These are phyloP conservation scores for Cyberlindnera japonica DNA, from an alignment of 805 yeast genomes.

Conservation along the genomic window DNA sequence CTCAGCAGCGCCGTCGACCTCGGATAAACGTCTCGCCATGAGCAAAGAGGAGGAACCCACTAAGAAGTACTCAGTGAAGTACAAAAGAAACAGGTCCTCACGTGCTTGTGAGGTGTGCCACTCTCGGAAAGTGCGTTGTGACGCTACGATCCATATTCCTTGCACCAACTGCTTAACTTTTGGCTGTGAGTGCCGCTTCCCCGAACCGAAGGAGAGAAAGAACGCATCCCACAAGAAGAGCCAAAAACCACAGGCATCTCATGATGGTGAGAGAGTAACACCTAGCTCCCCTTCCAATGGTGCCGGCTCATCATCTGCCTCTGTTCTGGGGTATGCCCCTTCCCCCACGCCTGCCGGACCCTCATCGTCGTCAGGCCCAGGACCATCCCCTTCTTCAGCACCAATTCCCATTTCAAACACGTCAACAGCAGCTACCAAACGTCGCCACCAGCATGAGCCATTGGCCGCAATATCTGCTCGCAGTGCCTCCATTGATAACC, in stretches of 20 bases:
- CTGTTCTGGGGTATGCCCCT: too few species aligned
- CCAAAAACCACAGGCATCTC: not conserved
- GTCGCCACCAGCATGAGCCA: slow-evolving; percentile 31
- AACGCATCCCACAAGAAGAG: slow-evolving; percentile 28
- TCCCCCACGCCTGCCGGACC: not conserved
- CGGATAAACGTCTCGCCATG: too few species aligned
- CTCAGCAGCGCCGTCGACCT: too few species aligned
- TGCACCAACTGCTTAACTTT: slow-evolving; percentile 71
- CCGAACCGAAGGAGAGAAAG: slow-evolving; percentile 50
- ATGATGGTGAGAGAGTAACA: too few species aligned
- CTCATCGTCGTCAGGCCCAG: not conserved
- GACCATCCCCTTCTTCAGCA: not conserved
- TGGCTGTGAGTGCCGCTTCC: slow-evolving; percentile 67
- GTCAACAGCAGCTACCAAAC: slow-evolving; percentile 12
- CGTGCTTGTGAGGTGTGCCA: slow-evolving; percentile 79
- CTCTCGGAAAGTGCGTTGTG: slow-evolving; percentile 76
- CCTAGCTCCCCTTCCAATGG: too few species aligned
- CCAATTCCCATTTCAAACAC: slow-evolving; percentile 18
- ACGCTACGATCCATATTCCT: slow-evolving; percentile 54
- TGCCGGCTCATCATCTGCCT: not conserved
- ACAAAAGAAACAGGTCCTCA: slow-evolving; percentile 46
- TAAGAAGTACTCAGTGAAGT: slow-evolving; percentile 43
- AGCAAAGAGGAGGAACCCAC: slow-evolving; percentile 8
- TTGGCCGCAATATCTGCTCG: slow-evolving; percentile 32
- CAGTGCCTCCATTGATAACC: slow-evolving; percentile 28